Base-by-base conservation (phyloP, 768 basidiomycete species). In the Mycena belliarum region DNA sequence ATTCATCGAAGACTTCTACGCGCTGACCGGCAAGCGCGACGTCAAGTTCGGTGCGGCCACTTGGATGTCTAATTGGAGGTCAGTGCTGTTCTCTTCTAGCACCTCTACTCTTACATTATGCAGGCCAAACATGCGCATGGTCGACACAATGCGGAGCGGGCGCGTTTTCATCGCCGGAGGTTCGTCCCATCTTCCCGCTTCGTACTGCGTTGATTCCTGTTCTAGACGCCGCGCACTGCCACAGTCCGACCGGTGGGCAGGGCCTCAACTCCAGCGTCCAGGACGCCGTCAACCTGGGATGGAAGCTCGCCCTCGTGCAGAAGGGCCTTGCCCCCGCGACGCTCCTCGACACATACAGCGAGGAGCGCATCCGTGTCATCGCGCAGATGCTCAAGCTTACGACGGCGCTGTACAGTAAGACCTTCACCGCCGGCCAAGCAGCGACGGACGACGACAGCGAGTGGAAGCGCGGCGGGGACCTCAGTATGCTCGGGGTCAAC, bases 151-250 rank as follows among this genome's bases (percentile, higher is more conserved):
- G 60, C 62, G 69, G 18, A 55, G 63, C 6, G 79, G 79, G 2
- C 70, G 79, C n/a, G 77, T 76, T 12, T 82, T 82, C 57, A 47
- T 83, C 16, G 75, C 68, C 25, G 82, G 82, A 63, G 83, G 82
- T 79, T 46, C 3, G 70, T 35, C 15, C 12, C 14, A 5, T 9
- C 65, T 29, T 48, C 44, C 9, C 15, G 10, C 7, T 35, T n/a
- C 40, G 7, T 32, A 32, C 29, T 32, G 15, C 15, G 18, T 29
- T 20, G 37, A 16, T 32, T 2, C 18, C 18, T 42, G 14, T 52
- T 50, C n/a, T 52, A 83, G 82, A 84, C 61, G 75, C 79, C 23
- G 80, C 78, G 0, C 83, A 83, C 54, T 69, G 75, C 23, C 79
- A 81, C 54, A 73, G 73, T 28, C 77, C 77, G 16, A 70, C 70